phyloP scores from a whole-genome alignment of 441 rosid species.

The Theobroma grandiflorum region DNA sequence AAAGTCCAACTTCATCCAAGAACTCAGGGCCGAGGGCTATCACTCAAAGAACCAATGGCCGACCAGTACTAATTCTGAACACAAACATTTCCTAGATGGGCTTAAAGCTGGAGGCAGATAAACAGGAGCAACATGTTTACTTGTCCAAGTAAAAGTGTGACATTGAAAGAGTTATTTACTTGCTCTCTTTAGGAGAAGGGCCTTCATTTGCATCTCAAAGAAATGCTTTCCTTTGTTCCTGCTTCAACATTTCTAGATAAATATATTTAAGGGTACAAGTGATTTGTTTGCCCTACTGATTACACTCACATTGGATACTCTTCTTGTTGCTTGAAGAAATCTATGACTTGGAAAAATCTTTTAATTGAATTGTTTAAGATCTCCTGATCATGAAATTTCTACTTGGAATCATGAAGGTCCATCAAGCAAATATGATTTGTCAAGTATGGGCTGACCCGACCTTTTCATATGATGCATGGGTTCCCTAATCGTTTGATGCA shows the following conservation, averaged over 20 bases:
- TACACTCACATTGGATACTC: slow-evolving; percentile 42
- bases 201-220: neutral
- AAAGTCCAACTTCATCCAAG: neutral
- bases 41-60: neutral
- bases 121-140: neutral
- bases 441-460: neutral
- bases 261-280: slow-evolving; percentile 9
- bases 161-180: neutral
- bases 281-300: neutral
- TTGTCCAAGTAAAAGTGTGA: neutral
- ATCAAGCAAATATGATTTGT: slow-evolving; percentile 18
- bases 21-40: neutral
- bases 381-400: slow-evolving; percentile 22
- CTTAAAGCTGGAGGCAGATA: neutral
- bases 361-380: slow-evolving; percentile 20
- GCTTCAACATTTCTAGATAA: neutral
- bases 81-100: neutral
- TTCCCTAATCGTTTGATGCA: slow-evolving; percentile 20
- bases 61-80: neutral
- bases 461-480: slow-evolving; percentile 19
- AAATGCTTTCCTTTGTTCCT: neutral
- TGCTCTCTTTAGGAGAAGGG: neutral
- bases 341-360: slow-evolving; percentile 7
- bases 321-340: slow-evolving; percentile 6
- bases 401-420: slow-evolving; percentile 26